Evolutionary conservation across 176 grass and related monocot genomes (phyloP), one percentile per base, ranked within the genome.

Genomic region (Paspalum notatum): DNA sequence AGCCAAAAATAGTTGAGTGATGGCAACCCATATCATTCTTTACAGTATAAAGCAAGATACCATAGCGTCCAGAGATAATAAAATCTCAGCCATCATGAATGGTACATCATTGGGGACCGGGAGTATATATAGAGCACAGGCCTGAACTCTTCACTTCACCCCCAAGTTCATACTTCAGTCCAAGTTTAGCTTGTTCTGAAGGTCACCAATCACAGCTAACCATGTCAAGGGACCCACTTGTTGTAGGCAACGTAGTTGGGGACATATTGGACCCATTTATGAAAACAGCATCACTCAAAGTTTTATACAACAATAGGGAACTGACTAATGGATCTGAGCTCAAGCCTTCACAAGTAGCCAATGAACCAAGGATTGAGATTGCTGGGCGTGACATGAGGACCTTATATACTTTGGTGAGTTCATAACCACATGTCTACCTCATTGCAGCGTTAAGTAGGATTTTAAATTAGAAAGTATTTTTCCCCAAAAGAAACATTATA

Each of bases 221-320:
- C 67, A 94, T 98, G 95, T 98, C 95, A 64, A 95, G 90, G 81
- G 95, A 98, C 83, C 92, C 95, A 57, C 92, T 98, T 80, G 92
- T 93, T 9, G 86, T 98, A 62, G 90, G 95, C 48, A 89, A 89
- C 42, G 88, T 98, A 71, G 90, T 98, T 25, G 95, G 90, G 58
- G 95, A 98, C 66, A 87, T 98, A 37, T 87, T 98, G 66, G 95
- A 98, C 72, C 90, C 86, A 62, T 98, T 98, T 51, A 90, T 74
- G 54, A 98, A 65, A 77, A 89, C 95, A 68, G 90, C 90, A 46
- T 85, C 90, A 51, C 62, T 98, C 26, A 91, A 72, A 86, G 63
- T 98, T 75, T 39, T 89, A 15, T 98, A 95, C 79, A 93, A 87
- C 82, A 85, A 85, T 47, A 94, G 75, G 82, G 95, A 98, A 76